A percentile compares a stretch with the other conserved stretches of the same genome.
Conservation (phyloP, 768 basidiomycete genomes). For the Dioszegia aurantiaca region DNA sequence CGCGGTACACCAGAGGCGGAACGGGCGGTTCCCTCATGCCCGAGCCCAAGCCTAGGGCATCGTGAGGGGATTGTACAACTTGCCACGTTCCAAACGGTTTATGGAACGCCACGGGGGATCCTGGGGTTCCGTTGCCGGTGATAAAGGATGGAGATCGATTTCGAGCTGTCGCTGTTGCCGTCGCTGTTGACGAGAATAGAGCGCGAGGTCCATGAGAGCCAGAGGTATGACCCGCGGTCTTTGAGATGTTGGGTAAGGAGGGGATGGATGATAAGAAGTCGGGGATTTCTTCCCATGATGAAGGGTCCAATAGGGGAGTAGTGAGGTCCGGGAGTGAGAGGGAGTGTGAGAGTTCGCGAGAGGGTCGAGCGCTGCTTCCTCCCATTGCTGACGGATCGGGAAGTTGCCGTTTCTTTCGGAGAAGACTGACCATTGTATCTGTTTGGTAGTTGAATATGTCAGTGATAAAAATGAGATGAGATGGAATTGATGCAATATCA, state of each 20-base stretch:
- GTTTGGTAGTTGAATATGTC: not conserved
- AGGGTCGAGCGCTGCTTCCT: not conserved
- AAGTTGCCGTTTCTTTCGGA: not conserved
- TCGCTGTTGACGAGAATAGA: not conserved
- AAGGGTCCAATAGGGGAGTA: slow-evolving; percentile 34
- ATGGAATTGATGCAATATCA: too few species aligned
- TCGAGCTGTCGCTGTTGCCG: not conserved
- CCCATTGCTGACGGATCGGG: not conserved
- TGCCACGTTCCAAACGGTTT: slow-evolving; percentile 33
- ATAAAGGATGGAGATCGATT: slow-evolving; percentile 16
- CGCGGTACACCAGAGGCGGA: not conserved
- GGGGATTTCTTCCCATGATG: slow-evolving; percentile 36
- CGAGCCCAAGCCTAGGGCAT: too few species aligned
- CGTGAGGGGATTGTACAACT: slow-evolving; percentile 10
- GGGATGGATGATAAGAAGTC: slow-evolving; percentile 15
- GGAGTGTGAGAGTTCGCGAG: slow-evolving; percentile 27
- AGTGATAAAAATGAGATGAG: not conserved
- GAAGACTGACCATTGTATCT: slow-evolving; percentile 3
- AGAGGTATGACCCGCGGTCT: too few species aligned
- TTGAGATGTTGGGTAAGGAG: slow-evolving; percentile 4
- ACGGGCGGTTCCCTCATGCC: not conserved
- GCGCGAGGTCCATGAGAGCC: not conserved
- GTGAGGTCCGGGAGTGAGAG: slow-evolving; percentile 43
- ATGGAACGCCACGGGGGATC: slow-evolving; percentile 27
- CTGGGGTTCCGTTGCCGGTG: slow-evolving; percentile 7